Conservation (phyloP, 2,329 filamentous ascomycete genomes). For the Ophiognomonia clavigignenti-juglandacearum region DNA sequence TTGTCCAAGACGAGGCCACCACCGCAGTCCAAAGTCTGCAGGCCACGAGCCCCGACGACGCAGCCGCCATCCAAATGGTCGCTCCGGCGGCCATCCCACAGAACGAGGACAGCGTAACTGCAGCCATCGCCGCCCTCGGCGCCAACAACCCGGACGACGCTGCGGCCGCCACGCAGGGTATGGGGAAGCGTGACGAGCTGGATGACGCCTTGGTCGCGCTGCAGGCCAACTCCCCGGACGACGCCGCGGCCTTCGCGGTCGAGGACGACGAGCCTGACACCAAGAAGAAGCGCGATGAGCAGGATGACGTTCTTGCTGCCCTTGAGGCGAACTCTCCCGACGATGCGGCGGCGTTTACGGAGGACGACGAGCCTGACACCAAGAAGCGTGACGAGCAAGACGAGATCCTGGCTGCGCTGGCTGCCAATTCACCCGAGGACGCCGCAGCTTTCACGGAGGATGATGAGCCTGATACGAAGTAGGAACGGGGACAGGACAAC, state of each 20-base stretch:
- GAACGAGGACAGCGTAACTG: conserved; percentile 1
- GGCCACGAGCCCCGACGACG: conserved; percentile 4
- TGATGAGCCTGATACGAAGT: conserved; percentile 5
- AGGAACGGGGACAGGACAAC: neutral
- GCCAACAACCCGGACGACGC: conserved; percentile 10
- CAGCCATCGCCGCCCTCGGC: neutral
- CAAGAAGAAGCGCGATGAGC: conserved; percentile 2
- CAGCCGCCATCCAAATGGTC: conserved; percentile 8
- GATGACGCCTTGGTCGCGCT: conserved; percentile 4
- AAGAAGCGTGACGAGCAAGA: conserved; percentile 2
- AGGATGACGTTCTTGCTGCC: neutral
- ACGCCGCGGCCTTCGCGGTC: conserved; percentile 3
- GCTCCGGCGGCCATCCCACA: neutral
- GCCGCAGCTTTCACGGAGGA: conserved; percentile 2
- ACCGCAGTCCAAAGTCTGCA: conserved; percentile 1
- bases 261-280: conserved; percentile 4
- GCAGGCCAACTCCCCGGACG: neutral
- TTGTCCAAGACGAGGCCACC: conserved; percentile 6
- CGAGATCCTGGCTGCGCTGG: conserved; percentile 2
- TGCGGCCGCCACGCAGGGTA: neutral
- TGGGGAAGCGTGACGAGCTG: conserved; percentile 2
- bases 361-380: conserved; percentile 1
- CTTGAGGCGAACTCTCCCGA: conserved; percentile 1
- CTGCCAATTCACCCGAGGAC: conserved; percentile 4
- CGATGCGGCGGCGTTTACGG: neutral